Base-by-base conservation (phyloP, 768 basidiomycete genomes). In the Lepiota venenata region DNA sequence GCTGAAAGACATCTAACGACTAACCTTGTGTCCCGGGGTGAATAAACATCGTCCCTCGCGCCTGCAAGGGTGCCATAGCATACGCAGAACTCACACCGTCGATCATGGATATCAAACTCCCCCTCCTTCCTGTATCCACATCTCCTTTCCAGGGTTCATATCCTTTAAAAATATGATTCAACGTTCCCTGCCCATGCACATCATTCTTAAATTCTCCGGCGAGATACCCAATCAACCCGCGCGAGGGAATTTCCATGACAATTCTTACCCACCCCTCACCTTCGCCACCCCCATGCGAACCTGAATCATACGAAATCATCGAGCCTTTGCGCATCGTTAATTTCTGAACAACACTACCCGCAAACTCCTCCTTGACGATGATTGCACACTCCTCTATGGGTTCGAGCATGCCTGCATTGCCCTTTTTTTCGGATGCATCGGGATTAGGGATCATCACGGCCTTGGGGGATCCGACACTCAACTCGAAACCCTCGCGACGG, bases 121-220 rank as follows among this genome's bases (percentile, higher is more conserved):
- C 78, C 49, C 76, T 78, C 20, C 78, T 67, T 1, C 77, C 76
- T 2, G 78, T 78, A 51, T 78, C 76, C 29, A 78, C 73, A 8
- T 62, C 63, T 3, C 77, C 77, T 40, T 69, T 72, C 63, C 63
- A 76, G 0, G 73, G 69, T 47, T 75, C 72, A 47, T 80, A 80
- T 1, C 65, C 76, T 56, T 78, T 77, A 68, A 80, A 80, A 15
- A 77, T 78, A 52, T 80, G 78, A 56, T 77, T 78, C 52, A 80
- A 73, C n/a, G 76, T 76, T 45, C 78, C 77, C 62, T 79, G 71
- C 10, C 76, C 77, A 60, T 78, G 77, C 32, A 76, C 75, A 58
- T 80, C 76, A 43, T 78, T 78, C 59, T 74, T 74, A 55, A 80
- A 78, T 58, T 80, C 78, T 20, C 76, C 78, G 46, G 76, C 74